phyloP scores from a whole-genome alignment of 2,329 filamentous ascomycete species.

The Xylariomycetidae sp. region DNA sequence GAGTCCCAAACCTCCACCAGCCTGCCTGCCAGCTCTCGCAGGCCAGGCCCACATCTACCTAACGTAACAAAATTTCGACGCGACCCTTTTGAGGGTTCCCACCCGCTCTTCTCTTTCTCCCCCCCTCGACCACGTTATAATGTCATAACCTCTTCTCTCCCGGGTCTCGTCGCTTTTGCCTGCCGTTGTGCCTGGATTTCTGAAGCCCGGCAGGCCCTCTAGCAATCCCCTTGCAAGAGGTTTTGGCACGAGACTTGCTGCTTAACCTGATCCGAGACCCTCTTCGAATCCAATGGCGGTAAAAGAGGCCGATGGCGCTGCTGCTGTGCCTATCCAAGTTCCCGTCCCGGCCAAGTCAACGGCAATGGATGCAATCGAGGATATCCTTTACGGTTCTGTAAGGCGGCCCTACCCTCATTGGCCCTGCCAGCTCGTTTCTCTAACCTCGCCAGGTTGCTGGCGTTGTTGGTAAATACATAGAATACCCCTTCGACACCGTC shows the following conservation, averaged over 20 bases:
- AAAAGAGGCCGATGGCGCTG: constrained; percentile 15
- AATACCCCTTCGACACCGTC: constrained; percentile 97
- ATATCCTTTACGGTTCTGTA: constrained; percentile 84
- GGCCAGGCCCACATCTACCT: too few species aligned
- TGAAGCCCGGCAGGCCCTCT: constrained; percentile 14
- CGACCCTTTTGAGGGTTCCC: too few species aligned
- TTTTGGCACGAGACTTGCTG: too few species aligned
- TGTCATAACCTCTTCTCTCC: constrained; percentile 9
- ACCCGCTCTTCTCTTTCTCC: too few species aligned
- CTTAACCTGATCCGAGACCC: too few species aligned
- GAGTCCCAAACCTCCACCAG: too few species aligned
- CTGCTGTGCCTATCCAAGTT: constrained; percentile 15
- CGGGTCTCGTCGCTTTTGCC: constrained; percentile 19
- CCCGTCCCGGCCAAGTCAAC: constrained; percentile 26
- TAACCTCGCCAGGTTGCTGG: constrained; percentile 61
- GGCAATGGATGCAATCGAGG: constrained; percentile 68
- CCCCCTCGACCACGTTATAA: constrained; percentile 17
- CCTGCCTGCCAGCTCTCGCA: constrained; percentile 7
- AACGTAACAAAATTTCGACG: too few species aligned
- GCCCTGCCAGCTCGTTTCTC: constrained; percentile 1
- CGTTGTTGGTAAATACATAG: constrained; percentile 89
- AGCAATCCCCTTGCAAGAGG: neutral
- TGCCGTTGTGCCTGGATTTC: constrained; percentile 16
- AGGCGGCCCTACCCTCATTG: constrained; percentile 26
- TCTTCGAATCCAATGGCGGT: too few species aligned